Base-by-base conservation (phyloP, 2,329 filamentous ascomycete species). In the Colletotrichum cuscutae region DNA sequence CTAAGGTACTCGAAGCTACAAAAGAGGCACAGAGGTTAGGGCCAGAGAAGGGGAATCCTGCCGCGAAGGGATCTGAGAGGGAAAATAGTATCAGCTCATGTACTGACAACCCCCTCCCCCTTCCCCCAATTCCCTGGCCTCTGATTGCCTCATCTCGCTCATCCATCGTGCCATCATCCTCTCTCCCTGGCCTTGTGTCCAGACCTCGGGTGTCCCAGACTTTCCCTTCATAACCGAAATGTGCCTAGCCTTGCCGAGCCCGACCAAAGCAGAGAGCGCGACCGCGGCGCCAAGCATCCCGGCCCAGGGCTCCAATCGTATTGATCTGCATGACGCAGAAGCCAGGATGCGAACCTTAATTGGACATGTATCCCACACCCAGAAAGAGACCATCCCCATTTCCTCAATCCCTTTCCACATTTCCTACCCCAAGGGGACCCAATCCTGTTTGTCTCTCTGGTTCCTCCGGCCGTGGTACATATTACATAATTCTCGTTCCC, bases 291-390 rank as follows among this genome's bases (percentile, higher is more conserved):
- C 65, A 70, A 72, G 70, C 35, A 37, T 60, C 54, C 65, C 70
- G 70, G 60, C 60, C 70, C 66, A 54, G 66, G 46, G 66, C 59
- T 72, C 70, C 60, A 64, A 70, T 67, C 68, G 61, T 60, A 66
- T 62, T 58, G 68, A 73, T 73, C 71, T 71, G 71, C 71, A 71
- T 71, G 71, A 73, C 71, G 67, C 71, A 72, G 68, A 49, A 67
- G 71, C 71, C 61, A 73, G 71, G 71, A 63, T 73, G 49, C 62
- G 71, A 73, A 73, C 71, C 68, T 73, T 73, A 73, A 73, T 67
- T 52, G 71, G 68, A 67, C 61, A 65, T 71, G 68, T 71, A 54
- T 68, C 71, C 71, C 70, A 72, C 70, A 32, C 32, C 32, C 32
- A 70, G 5, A 58, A 46, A n/a, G 6, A 46, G 42, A 46, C 42